A percentile compares a stretch with the other conserved stretches of the same genome.
Conservation (phyloP, 192 early-diverging fungal genomes). For the Funneliformis geosporum region DNA sequence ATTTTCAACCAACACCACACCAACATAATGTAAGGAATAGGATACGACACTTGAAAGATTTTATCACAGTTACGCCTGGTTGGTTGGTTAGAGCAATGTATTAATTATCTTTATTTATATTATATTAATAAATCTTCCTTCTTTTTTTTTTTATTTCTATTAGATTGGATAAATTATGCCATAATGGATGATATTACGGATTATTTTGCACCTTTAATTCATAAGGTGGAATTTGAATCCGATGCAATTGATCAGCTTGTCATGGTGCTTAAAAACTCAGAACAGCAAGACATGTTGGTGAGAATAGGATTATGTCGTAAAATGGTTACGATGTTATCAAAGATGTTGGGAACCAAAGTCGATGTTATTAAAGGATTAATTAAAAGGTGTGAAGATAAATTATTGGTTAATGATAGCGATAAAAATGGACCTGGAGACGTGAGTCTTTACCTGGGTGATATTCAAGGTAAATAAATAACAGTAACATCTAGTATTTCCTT, state of each 20-base stretch:
- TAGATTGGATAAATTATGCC: slow-evolving; percentile 97
- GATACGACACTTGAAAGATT: slow-evolving; percentile 81
- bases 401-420: slow-evolving; percentile 32
- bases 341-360: slow-evolving; percentile 68
- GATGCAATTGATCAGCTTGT: slow-evolving; percentile 95
- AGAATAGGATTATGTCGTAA: slow-evolving; percentile 74
- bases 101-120: slow-evolving; percentile 21
- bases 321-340: slow-evolving; percentile 66
- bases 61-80: slow-evolving; percentile 83
- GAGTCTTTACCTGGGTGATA: slow-evolving; percentile 74
- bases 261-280: slow-evolving; percentile 85
- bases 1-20: slow-evolving; percentile 76
- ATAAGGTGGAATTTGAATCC: slow-evolving; percentile 89
- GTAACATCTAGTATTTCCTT: background rate
- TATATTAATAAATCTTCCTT: too few species aligned
- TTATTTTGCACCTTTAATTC: slow-evolving; percentile 82
- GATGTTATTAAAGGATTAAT: slow-evolving; percentile 76
- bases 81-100: slow-evolving; percentile 13
- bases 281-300: slow-evolving; percentile 78
- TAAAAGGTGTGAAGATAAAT: slow-evolving; percentile 62
- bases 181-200: slow-evolving; percentile 96
- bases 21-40: slow-evolving; percentile 81
- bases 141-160: background rate
- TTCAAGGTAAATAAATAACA: slow-evolving; percentile 48
- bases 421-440: slow-evolving; percentile 54